Base-by-base conservation (phyloP, 768 basidiomycete genomes). In the Lanmaoa pseudosensibilis region DNA sequence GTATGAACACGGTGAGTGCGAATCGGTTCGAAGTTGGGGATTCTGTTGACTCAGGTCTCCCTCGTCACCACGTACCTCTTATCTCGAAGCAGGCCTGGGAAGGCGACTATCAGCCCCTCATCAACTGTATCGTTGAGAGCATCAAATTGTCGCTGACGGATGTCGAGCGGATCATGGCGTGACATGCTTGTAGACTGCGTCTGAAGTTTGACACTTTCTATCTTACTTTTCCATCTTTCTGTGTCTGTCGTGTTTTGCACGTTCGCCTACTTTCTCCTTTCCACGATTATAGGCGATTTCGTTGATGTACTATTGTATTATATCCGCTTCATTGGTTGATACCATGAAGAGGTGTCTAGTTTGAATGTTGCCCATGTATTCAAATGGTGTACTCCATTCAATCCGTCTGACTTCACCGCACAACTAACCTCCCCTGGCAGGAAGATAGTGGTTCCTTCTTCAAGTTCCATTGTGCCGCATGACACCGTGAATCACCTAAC, bases 21-120 rank as follows among this genome's bases (percentile, higher is more conserved):
- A 5, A 34, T 38, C 33, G 19, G 10, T n/a, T 13, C 3, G 10
- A 7, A 25, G 16, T 30, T 16, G 18, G 4, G 25, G 6, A 19
- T 10, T 30, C 12, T 18, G 40, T 16, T 55, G 48, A 64, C 34
- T 7, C 34, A 19, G 15, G 8, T 23, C 5, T 44, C 15, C 39
- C 9, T 33, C 19, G 1, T 45, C 13, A 16, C 19, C 30, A 15
- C 38, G 33, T 16, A 19, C 39, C 3, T n/a, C 10, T 21, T 5
- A 7, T 5, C 16, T 9, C 30, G 5, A n/a, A 15, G 3, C 54
- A 71, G 70, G 70, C 70, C 15, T 71, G 70, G 70, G 71, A 73
- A n/a, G 70, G 70, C 7, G 65, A 71, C 27, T 71, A 72, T 36
- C 67, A 69, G 19, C 70, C 70, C 23, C 43, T 71, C 59, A 71